Evolutionary conservation across 345 rosid species (phyloP), one percentile per base, ranked within the genome.

Genomic region (Dipteronia sinensis): DNA sequence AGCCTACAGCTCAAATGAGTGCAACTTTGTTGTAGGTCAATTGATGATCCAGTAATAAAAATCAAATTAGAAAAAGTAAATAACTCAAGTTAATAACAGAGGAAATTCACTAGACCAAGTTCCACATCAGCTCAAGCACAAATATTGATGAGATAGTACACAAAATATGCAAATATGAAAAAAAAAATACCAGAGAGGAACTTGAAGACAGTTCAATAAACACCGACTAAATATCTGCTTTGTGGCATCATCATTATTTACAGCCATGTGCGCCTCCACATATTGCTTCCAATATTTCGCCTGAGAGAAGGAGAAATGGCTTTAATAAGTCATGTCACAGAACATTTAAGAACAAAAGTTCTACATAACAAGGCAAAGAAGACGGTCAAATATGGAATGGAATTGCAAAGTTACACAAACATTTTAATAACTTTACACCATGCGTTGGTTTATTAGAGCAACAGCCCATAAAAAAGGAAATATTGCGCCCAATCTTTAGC

Each of bases 211-310:
- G 63, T 83, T 96, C 86, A 96, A 83, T 80, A 96, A 89, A 81
- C 98, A 96, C 56, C 97, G 90, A 82, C 98, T 92, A 88, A 96
- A 96, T 79, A 96, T 90, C 81, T 89, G 97, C 78, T 85, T 96
- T n/a, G 90, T 89, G 73, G 98, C 97, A 81, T 91, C 98, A 53
- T 92, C 99, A 80, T 93, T 92, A 79, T 87, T 92, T 29, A 78
- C 90, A 74, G 89, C 87, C 97, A 96, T 93, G 72, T 89, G 83
- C 46, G 93, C 97, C 86, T 96, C 98, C 77, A 92, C 97, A 79
- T 96, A 96, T 72, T 95, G 99, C 90, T 91, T 93, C 98, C 99
- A 95, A 82, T 81, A 92, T 80, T 93, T 92, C 40, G 98, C 97
- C 99, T 95, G 84, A 83, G 34, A 82, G 22, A 27, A 71, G n/a